Conservation (phyloP, 495 filamentous ascomycete species). For the Astrothelium macrocarpum region DNA sequence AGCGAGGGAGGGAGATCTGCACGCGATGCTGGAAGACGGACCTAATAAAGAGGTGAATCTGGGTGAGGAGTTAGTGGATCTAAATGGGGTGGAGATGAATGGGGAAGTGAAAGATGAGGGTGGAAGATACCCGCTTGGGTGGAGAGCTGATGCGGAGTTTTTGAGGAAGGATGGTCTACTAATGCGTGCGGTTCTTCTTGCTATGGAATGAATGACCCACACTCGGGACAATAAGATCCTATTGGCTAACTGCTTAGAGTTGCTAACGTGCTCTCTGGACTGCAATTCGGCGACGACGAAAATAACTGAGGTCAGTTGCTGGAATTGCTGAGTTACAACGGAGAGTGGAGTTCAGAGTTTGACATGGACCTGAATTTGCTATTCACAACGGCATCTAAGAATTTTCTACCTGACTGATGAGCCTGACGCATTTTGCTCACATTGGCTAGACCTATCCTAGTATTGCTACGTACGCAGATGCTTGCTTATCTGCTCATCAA, state of each 20-base stretch:
- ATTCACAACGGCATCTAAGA: not conserved
- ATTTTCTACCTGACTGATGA: not conserved
- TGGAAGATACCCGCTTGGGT: constrained; percentile 18
- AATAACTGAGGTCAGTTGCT: not conserved
- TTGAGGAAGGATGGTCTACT: constrained; percentile 20
- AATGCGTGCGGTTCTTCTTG: constrained; percentile 10
- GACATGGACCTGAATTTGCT: not conserved
- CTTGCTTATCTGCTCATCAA: not conserved
- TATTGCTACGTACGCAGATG: not conserved
- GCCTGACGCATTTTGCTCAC: not conserved
- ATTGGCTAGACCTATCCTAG: not conserved
- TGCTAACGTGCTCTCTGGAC: no score
- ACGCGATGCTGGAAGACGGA: constrained; percentile 22
- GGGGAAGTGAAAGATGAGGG: constrained; percentile 11
- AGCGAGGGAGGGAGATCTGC: constrained; percentile 25
- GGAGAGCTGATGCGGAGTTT: constrained; percentile 35
- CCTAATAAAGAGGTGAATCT: not conserved
- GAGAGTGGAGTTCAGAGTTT: not conserved
- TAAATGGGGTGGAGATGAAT: constrained; percentile 13
- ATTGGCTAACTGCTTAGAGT: no score
- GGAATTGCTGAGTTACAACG: not conserved
- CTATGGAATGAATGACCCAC: not conserved
- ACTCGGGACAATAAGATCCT: no score
- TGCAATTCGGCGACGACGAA: not conserved
- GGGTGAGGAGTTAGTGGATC: constrained; percentile 11